Conservation (phyloP, 768 basidiomycete species). For the Phaeolepiota aurea region DNA sequence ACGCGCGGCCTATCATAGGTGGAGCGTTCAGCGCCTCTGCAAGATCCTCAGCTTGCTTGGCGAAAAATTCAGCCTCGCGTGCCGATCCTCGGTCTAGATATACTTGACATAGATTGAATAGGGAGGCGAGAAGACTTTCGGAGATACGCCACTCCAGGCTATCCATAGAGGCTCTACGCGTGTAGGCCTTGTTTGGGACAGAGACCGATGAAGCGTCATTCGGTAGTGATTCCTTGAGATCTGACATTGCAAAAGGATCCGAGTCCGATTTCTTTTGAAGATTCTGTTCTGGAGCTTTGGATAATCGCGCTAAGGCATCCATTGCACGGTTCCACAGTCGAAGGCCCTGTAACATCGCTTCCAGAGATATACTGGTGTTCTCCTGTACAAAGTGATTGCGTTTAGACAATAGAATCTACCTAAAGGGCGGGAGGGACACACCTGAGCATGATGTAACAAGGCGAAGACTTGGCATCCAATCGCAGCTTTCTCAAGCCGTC, state of each 20-base stretch:
- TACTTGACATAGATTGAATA: constrained; percentile 55
- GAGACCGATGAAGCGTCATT: constrained; percentile 12
- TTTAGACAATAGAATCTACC: constrained; percentile 2
- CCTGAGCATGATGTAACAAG: constrained; percentile 60
- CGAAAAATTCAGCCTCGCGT: constrained; percentile 80
- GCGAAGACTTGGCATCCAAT: constrained; percentile 65
- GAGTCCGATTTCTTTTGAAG: constrained; percentile 29
- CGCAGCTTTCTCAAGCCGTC: constrained; percentile 59
- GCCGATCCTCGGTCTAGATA: constrained; percentile 74
- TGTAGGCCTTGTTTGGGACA: constrained; percentile 16
- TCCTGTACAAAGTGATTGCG: constrained; percentile 33
- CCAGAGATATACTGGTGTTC: constrained; percentile 47
- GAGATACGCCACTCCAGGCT: constrained; percentile 71
- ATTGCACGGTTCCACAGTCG: constrained; percentile 77
- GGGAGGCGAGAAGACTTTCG: constrained; percentile 57
- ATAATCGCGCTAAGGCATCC: constrained; percentile 58
- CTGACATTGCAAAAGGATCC: constrained; percentile 54
- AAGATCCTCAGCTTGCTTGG: constrained; percentile 67
- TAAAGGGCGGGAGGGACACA: constrained; percentile 18
- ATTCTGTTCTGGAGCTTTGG: constrained; percentile 20
- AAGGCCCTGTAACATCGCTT: constrained; percentile 57
- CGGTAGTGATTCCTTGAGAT: constrained; percentile 33
- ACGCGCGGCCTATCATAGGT: constrained; percentile 54
- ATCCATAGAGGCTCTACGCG: constrained; percentile 31
- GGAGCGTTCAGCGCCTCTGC: constrained; percentile 63